Base-by-base conservation (phyloP, 805 yeast genomes). In the Metschnikowia santaceciliae region DNA sequence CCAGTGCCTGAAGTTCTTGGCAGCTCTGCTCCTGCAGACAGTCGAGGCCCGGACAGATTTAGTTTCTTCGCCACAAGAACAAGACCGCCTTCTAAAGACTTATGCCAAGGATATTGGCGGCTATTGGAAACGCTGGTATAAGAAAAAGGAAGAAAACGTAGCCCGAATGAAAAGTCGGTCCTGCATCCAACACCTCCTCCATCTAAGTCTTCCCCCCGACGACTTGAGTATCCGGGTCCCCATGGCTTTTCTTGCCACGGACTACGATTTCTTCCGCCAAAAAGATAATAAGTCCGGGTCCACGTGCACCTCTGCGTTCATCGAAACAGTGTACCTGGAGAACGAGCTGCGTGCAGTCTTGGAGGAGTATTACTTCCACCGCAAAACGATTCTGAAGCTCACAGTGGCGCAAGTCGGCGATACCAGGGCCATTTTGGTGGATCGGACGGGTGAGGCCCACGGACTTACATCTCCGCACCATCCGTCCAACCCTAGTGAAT, bases 361-460 rank as follows among this genome's bases (percentile, higher is more conserved):
- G 48, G 71, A 67, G 53, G 60, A 61, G 48, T 78, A 73, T 60
- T 86, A 77, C 66, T 85, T 91, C 70, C 82, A 84, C 54, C 80
- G 83, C n/a, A 72, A 76, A 7, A 84, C 87, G 3, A 70, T 86
- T 11, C 75, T 89, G 20, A 82, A 83, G 59, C 67, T 94, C 20
- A 77, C 88, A 0, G 80, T 91, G 17, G 91, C 95, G 1, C 99
- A 94, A 63, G 83, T 92, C 13, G 99, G 99, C 5, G 99, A 94
- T 64, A 87, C 97, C 2, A 80, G 88, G 54, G 90, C 95, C 5
- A 77, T 94, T 2, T 60, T 94, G n/a, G 87, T 94, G 56, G 98
- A 91, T 67, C 78, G 77, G 50, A 67, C 76, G 49, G 98, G 98
- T 2, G 70, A 79, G 38, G 96, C 96, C 0, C 91, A 85, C 58